Base-by-base conservation (phyloP, 208 protist genomes). In the Wallacemonas sp. region DNA sequence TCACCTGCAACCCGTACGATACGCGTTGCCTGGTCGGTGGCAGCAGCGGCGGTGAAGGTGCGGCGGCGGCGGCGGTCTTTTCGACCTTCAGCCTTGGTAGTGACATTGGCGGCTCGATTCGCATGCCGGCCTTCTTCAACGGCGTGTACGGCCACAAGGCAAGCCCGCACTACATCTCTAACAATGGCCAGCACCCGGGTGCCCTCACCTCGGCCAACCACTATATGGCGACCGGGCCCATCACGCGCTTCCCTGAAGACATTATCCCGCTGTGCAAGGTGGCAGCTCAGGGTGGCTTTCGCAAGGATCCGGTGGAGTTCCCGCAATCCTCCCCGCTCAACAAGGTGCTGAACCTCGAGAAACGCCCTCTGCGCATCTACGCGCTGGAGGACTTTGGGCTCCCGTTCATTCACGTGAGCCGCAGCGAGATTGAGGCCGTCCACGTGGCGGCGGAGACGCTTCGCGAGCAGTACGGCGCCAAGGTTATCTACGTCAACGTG, bases 21-120 rank as follows among this genome's bases (percentile, higher is more conserved):
- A 87, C 87, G 6, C 77, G 87, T 24, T 81, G 84, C 66, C 55
- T 93, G 21, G 87, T 93, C 6, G 91, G 91, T 24, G 91, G 91
- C 42, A 95, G 89, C 81, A 92, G 84, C 65, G 91, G 91, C 29
- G 91, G 91, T 32, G 85, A 91, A 60, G 87, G 89, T 1, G 79
- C 84, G 12, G 89, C 89, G 21, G 85, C 90, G 22, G 87, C 79
- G 5, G 87, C 87, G 0, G 85, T 59, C 52, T 93, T 93, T 53
- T 83, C 85, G 36, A 83, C 83, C 68, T 91, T 95, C 68, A 84
- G 78, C 63, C 65, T 97, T 10, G 91, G 91, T 48, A 91, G 85
- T 61, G 91, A 97, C 68, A 93, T 95, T 66, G 91, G 89, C 48
- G 91, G 91, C 24, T 95, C 89, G 26, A 95, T 97, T 48, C 87